These are phyloP conservation scores for Cryphonectria naterciae DNA, from an alignment of 2,329 filamentous ascomycete species.

Conservation along the genomic window DNA sequence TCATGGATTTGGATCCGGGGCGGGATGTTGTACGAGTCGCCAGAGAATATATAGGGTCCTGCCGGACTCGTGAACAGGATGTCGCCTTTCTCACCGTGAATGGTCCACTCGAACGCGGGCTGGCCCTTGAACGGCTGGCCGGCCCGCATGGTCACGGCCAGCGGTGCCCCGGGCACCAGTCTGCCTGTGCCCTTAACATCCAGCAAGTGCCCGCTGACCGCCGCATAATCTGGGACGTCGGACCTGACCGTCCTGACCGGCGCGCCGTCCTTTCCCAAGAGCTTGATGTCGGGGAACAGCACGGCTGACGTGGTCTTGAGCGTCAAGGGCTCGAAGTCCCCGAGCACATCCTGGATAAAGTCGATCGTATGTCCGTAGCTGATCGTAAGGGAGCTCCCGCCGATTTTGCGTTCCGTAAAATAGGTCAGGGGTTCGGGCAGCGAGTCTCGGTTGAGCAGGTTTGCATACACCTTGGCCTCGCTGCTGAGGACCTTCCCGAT, in stretches of 20 bases:
- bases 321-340: slow-evolving; percentile 4
- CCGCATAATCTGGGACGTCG: slow-evolving; percentile 38
- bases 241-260: slow-evolving; percentile 29
- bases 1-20: slow-evolving; percentile 47
- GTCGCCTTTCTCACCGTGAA: slow-evolving; percentile 57
- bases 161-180: slow-evolving; percentile 41
- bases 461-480: slow-evolving; percentile 31
- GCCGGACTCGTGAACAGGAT: slow-evolving; percentile 44
- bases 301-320: slow-evolving; percentile 6
- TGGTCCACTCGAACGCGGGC: slow-evolving; percentile 51
- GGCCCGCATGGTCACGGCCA: slow-evolving; percentile 50
- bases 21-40: slow-evolving; percentile 38
- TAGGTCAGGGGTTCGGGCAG: slow-evolving; percentile 31
- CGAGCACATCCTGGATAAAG: slow-evolving; percentile 20
- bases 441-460: slow-evolving; percentile 18
- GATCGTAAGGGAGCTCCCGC: slow-evolving; percentile 16
- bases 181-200: slow-evolving; percentile 30
- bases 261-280: not conserved
- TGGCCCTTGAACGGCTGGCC: slow-evolving; percentile 54
- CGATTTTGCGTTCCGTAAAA: slow-evolving; percentile 9
- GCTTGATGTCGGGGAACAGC: slow-evolving; percentile 11
- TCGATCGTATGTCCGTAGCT: slow-evolving; percentile 17
- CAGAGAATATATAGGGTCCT: slow-evolving; percentile 29
- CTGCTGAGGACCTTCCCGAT: slow-evolving; percentile 48
- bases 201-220: slow-evolving; percentile 40